Percentiles rank a stretch among this genome's conserved stretches.
Evolutionary conservation across 495 filamentous ascomycete species (phyloP).

Genomic region (Lasiosphaeris hirsuta): DNA sequence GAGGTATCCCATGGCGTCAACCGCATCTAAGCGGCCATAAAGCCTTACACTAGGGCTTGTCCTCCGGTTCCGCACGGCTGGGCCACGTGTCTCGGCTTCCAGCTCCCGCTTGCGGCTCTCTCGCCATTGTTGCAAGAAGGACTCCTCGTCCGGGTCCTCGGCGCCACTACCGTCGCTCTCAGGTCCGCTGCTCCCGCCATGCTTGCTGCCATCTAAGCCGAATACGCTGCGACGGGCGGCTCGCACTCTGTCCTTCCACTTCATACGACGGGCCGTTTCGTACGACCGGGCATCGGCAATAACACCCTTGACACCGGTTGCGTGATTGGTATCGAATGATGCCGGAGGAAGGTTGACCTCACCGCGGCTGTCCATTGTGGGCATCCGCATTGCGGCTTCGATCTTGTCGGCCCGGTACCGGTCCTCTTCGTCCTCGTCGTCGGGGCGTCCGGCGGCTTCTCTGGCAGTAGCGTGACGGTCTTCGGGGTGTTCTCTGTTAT

Average conservation of each 20-base stretch:
- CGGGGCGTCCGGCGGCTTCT: constrained; percentile 45
- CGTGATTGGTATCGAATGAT: constrained; percentile 67
- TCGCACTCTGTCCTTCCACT: constrained; percentile 48
- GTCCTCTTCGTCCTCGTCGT: constrained; percentile 54
- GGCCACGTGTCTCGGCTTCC: constrained; percentile 46
- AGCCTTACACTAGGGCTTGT: constrained; percentile 67
- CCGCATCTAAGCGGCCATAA: constrained; percentile 74
- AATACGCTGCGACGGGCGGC: constrained; percentile 46
- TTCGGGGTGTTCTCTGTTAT: constrained; percentile 47
- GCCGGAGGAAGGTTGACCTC: constrained; percentile 55
- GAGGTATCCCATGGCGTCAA: constrained; percentile 88
- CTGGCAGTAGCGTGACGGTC: constrained; percentile 50
- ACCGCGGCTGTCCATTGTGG: constrained; percentile 49
- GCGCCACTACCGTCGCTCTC: constrained; percentile 48
- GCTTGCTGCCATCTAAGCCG: constrained; percentile 29
- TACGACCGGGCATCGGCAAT: constrained; percentile 93
- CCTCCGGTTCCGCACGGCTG: constrained; percentile 51
- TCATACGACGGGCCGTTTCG: constrained; percentile 72
- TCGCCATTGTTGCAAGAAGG: constrained; percentile 81
- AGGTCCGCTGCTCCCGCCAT: constrained; percentile 45
- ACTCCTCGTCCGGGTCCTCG: constrained; percentile 61
- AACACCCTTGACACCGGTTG: constrained; percentile 95
- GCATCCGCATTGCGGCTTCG: constrained; percentile 56
- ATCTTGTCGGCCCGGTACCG: constrained; percentile 55
- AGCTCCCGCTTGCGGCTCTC: constrained; percentile 74